A percentile compares a stretch with the other conserved stretches of the same genome.
Conservation (phyloP, 345 rosid species). For the Eucalyptus dawsonii region DNA sequence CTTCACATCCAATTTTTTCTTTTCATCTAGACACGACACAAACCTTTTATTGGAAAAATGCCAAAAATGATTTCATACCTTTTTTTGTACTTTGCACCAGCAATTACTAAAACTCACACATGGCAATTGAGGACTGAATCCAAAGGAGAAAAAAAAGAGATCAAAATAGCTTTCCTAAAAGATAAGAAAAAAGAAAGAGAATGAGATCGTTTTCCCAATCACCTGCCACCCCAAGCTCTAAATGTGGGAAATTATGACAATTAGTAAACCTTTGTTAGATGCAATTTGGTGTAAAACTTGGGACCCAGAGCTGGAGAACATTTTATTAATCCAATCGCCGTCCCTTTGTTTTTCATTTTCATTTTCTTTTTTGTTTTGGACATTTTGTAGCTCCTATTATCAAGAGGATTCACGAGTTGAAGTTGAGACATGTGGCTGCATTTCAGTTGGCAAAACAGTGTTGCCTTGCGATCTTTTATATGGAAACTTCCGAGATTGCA, state of each 20-base stretch:
- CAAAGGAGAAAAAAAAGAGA: too few relatives aligned
- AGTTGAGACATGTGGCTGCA: background rate
- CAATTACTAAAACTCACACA: too few relatives aligned
- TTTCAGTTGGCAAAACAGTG: background rate
- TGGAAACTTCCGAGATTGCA: background rate
- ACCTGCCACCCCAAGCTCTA: background rate
- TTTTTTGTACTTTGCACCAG: too few relatives aligned
- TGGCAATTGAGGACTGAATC: too few relatives aligned
- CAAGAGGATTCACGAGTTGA: background rate
- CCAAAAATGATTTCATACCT: too few relatives aligned
- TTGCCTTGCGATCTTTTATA: accelerated
- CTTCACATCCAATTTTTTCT: too few relatives aligned
- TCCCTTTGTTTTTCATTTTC: background rate
- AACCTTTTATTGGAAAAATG: too few relatives aligned
- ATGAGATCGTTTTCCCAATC: background rate
- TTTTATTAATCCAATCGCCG: background rate
- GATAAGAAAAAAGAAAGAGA: background rate
- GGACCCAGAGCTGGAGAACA: too few relatives aligned
- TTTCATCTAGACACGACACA: accelerated
- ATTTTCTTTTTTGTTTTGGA: background rate
- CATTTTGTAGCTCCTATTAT: too few relatives aligned
- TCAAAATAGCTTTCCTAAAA: background rate
- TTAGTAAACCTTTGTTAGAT: background rate
- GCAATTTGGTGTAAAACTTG: background rate
- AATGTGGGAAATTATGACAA: background rate